A percentile compares a stretch with the other conserved stretches of the same genome.
phyloP scores from a whole-genome alignment of 345 rosid genomes.

The Melaleuca alternifolia region DNA sequence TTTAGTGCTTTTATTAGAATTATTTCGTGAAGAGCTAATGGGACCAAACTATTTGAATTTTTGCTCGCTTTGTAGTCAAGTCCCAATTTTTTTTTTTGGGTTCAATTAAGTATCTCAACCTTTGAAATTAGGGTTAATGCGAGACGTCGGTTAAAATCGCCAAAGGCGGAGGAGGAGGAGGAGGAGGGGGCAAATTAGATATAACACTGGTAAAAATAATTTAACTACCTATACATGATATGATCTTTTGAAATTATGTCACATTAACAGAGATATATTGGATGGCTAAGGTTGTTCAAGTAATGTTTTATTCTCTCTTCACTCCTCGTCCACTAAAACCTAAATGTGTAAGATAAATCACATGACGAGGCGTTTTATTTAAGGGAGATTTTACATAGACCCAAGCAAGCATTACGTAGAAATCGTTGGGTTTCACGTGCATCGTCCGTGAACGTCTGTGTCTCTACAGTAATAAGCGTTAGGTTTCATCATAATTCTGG shows the following conservation, averaged over 20 bases:
- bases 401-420: not conserved
- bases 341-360: not conserved
- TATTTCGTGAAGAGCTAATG: no score
- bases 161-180: not conserved
- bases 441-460: no score
- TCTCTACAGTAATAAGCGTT: no score
- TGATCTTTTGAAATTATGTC: not conserved
- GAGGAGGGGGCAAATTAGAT: not conserved
- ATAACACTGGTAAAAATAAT: rapidly evolving
- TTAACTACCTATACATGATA: not conserved
- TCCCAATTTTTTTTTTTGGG: rapidly evolving
- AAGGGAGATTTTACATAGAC: not conserved
- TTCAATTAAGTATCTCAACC: not conserved
- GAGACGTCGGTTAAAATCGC: not conserved
- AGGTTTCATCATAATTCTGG: no score
- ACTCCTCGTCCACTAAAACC: not conserved
- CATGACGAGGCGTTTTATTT: not conserved
- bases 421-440: no score
- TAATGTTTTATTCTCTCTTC: not conserved
- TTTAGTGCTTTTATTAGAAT: no score
- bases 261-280: not conserved
- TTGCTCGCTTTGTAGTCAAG: not conserved
- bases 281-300: not conserved
- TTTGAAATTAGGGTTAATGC: not conserved
- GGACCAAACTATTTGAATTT: not conserved